Percentiles rank a stretch among this genome's conserved stretches.
phyloP scores from a whole-genome alignment of 768 basidiomycete species.

The Porphyrellus cyaneotinctus region DNA sequence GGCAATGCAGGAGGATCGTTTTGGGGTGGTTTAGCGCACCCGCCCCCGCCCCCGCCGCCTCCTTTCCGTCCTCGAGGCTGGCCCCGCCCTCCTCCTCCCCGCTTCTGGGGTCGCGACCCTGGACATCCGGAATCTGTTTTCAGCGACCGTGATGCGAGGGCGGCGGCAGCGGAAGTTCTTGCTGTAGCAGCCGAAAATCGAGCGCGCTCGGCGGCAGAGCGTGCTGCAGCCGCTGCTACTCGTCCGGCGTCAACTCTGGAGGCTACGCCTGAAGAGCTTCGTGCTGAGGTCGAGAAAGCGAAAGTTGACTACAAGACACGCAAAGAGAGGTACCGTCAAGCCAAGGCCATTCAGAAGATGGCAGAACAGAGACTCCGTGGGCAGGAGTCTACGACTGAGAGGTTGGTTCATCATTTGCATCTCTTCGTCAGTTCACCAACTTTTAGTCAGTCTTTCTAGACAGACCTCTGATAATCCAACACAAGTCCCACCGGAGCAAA shows the following conservation, averaged over 20 bases:
- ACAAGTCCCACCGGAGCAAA: slow-evolving; percentile 3
- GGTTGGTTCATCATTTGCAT: slow-evolving; percentile 13
- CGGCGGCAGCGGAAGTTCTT: slow-evolving; percentile 13
- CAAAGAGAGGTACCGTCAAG: slow-evolving; percentile 65
- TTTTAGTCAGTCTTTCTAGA: slow-evolving; percentile 21
- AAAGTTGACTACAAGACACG: slow-evolving; percentile 63
- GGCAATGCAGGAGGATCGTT: slow-evolving; percentile 8
- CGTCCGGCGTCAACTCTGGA: slow-evolving; percentile 1
- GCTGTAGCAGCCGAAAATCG: slow-evolving; percentile 18
- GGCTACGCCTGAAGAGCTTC: slow-evolving; percentile 24
- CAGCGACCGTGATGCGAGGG: slow-evolving; percentile 7
- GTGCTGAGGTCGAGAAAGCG: slow-evolving; percentile 54
- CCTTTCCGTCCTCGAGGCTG: slow-evolving; percentile 14
- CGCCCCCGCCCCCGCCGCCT: slow-evolving; percentile 10
- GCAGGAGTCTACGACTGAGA: slow-evolving; percentile 24
- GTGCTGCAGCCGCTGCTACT: not conserved
- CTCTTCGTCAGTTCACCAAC: slow-evolving; percentile 5
- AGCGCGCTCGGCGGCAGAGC: slow-evolving; percentile 5
- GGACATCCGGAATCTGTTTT: not conserved
- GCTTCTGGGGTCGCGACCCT: slow-evolving; percentile 13
- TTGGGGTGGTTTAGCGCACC: slow-evolving; percentile 18
- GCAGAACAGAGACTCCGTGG: slow-evolving; percentile 29
- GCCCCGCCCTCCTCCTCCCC: slow-evolving; percentile 26
- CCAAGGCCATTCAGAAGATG: slow-evolving; percentile 47
- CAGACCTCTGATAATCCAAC: slow-evolving; percentile 21